phyloP scores from a whole-genome alignment of 2,329 filamentous ascomycete genomes.

The Onygenales sp. region DNA sequence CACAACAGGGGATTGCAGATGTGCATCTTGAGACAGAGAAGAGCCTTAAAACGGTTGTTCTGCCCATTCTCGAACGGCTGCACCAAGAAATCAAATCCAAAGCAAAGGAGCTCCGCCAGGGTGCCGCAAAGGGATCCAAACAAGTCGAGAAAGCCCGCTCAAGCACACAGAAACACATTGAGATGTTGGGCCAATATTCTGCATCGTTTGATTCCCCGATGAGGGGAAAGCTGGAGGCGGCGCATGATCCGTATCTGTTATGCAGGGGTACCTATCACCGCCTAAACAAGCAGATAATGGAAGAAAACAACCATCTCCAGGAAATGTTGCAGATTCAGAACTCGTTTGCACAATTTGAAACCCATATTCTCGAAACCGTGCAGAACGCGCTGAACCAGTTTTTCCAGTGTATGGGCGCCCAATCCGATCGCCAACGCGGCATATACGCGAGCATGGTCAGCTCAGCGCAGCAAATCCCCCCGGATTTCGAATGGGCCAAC shows the following conservation, averaged over 20 bases:
- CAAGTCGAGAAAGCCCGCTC: conserved; percentile 82
- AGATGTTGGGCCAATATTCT: conserved; percentile 79
- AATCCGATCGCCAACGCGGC: conserved; percentile 69
- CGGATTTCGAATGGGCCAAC: conserved; percentile 84
- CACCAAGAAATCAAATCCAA: conserved; percentile 97
- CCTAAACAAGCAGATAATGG: conserved; percentile 79
- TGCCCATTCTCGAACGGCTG: conserved; percentile 80
- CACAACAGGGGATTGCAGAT: conserved; percentile 64
- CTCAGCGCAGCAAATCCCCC: conserved; percentile 65
- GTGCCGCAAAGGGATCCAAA: conserved; percentile 77
- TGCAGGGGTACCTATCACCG: conserved; percentile 73
- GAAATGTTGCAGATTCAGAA: conserved; percentile 87
- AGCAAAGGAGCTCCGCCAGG: conserved; percentile 74
- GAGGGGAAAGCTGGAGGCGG: conserved; percentile 59
- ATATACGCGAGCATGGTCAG: conserved; percentile 78
- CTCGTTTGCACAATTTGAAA: conserved; percentile 79
- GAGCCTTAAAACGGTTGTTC: conserved; percentile 72
- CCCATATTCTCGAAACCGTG: conserved; percentile 71
- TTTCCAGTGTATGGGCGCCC: conserved; percentile 67
- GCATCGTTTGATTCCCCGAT: conserved; percentile 64
- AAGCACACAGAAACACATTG: conserved; percentile 88
- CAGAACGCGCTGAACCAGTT: conserved; percentile 78
- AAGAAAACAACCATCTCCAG: conserved; percentile 93
- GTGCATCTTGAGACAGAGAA: conserved; percentile 87
- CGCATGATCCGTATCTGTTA: conserved; percentile 81